A percentile compares a stretch with the other conserved stretches of the same genome.
Evolutionary conservation across 768 basidiomycete species (phyloP).

Genomic region (Phallus indusiatus): DNA sequence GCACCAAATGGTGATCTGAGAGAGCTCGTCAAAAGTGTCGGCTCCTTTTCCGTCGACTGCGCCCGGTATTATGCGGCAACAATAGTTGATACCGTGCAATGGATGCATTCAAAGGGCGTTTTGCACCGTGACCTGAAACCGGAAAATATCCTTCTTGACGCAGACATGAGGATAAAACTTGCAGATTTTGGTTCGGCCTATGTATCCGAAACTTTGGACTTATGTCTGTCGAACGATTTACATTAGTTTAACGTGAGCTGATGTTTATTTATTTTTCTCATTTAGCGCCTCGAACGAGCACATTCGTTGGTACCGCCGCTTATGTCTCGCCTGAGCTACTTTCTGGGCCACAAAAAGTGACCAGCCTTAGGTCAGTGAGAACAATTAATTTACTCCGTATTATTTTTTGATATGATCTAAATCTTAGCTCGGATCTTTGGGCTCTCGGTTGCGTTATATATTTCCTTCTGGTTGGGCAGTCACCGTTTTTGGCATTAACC

Average conservation of each 20-base stretch:
- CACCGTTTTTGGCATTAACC: slow-evolving; percentile 35
- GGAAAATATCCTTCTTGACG: slow-evolving; percentile 34
- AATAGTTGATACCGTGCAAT: slow-evolving; percentile 32
- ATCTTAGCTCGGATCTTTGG: slow-evolving; percentile 34
- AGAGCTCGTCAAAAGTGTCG: slow-evolving; percentile 17
- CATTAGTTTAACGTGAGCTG: not conserved
- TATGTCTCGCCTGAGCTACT: slow-evolving; percentile 41
- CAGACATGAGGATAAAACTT: slow-evolving; percentile 36
- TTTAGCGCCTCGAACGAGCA: slow-evolving; percentile 20
- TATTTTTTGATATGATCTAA: not conserved
- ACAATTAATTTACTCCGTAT: not conserved
- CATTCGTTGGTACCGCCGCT: slow-evolving; percentile 40
- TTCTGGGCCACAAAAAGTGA: slow-evolving; percentile 24
- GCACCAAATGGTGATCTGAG: slow-evolving; percentile 13
- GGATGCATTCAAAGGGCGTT: slow-evolving; percentile 37
- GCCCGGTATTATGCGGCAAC: slow-evolving; percentile 37
- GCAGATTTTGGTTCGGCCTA: slow-evolving; percentile 40
- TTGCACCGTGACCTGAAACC: slow-evolving; percentile 30
- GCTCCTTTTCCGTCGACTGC: slow-evolving; percentile 32
- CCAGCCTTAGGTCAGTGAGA: slow-evolving; percentile 24
- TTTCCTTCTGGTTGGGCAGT: slow-evolving; percentile 34
- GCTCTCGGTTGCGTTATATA: slow-evolving; percentile 40
- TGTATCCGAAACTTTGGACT: slow-evolving; percentile 2
- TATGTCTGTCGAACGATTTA: not conserved
- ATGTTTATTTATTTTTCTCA: slow-evolving; percentile 3